phyloP scores from a whole-genome alignment of 805 yeast species.

The Zygoascus flipseniorum region DNA sequence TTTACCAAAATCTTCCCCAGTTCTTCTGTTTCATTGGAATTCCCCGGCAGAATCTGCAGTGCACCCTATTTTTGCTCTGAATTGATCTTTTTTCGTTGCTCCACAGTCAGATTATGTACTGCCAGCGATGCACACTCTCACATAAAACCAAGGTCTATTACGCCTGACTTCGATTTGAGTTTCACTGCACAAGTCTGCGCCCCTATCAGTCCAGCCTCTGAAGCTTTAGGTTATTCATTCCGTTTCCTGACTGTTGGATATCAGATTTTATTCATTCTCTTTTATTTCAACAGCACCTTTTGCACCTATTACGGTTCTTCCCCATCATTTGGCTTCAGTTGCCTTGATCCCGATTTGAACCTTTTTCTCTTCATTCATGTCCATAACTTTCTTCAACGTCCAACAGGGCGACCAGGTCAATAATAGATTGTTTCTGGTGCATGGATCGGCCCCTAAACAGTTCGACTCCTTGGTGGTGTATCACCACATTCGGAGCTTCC shows the following conservation, averaged over 20 bases:
- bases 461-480: conserved; percentile 36
- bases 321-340: not conserved
- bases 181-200: conserved; percentile 7
- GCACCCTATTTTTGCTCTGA: too few species aligned
- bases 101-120: too few species aligned
- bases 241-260: not conserved
- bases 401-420: conserved; percentile 19
- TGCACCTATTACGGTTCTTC: not conserved
- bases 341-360: not conserved
- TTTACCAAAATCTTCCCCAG: too few species aligned
- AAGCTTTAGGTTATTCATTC: not conserved
- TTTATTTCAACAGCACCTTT: not conserved
- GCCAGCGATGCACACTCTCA: not conserved
- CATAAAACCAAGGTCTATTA: not conserved
- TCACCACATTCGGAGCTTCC: conserved; percentile 40
- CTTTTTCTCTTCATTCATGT: not conserved
- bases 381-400: conserved; percentile 16
- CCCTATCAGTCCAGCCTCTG: too few species aligned
- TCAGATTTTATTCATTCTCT: not conserved
- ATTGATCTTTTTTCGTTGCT: too few species aligned
- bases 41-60: too few species aligned
- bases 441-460: conserved; percentile 28
- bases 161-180: conserved; percentile 11
- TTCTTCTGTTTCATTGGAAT: too few species aligned
- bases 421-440: conserved; percentile 28